Conservation (phyloP, 441 rosid species). For the Erodium chrysanthum region DNA sequence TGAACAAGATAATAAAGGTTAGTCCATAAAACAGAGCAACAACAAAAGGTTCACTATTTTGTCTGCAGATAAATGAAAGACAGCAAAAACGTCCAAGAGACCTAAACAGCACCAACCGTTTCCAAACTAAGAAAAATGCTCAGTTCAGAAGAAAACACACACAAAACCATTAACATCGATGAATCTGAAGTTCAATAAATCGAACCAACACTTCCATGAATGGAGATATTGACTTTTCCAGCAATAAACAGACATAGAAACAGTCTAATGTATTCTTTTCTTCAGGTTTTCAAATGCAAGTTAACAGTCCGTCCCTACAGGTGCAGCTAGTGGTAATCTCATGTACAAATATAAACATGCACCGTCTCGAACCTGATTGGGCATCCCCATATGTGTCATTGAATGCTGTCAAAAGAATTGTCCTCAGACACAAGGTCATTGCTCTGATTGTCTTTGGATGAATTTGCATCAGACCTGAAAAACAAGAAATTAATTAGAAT, state of each 20-base stretch:
- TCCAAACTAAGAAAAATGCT: not conserved
- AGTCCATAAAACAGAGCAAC: too few relatives aligned
- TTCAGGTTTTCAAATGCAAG: not conserved
- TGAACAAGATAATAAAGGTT: not conserved
- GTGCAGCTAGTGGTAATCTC: conserved; percentile 10
- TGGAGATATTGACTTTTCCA: not conserved
- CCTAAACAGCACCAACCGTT: too few relatives aligned
- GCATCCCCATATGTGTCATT: conserved; percentile 20
- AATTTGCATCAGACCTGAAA: conserved; percentile 28
- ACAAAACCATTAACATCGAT: not conserved
- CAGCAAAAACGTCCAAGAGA: not conserved
- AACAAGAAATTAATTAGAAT: conserved; percentile 6
- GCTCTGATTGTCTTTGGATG: conserved; percentile 24
- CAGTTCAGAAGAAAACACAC: not conserved
- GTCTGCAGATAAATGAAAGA: not conserved
- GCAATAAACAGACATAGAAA: not conserved
- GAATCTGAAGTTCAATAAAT: not conserved
- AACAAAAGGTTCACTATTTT: not conserved
- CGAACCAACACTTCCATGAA: not conserved
- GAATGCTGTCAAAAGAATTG: conserved; percentile 26
- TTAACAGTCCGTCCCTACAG: not conserved
- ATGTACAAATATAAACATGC: conserved; percentile 9
- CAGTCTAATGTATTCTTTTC: not conserved
- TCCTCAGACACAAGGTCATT: conserved; percentile 26
- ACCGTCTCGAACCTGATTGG: conserved; percentile 4